Percentiles rank a stretch among this genome's conserved stretches.
Evolutionary conservation across 2,329 filamentous ascomycete genomes (phyloP).

Genomic region (Tolypocladium paradoxum): DNA sequence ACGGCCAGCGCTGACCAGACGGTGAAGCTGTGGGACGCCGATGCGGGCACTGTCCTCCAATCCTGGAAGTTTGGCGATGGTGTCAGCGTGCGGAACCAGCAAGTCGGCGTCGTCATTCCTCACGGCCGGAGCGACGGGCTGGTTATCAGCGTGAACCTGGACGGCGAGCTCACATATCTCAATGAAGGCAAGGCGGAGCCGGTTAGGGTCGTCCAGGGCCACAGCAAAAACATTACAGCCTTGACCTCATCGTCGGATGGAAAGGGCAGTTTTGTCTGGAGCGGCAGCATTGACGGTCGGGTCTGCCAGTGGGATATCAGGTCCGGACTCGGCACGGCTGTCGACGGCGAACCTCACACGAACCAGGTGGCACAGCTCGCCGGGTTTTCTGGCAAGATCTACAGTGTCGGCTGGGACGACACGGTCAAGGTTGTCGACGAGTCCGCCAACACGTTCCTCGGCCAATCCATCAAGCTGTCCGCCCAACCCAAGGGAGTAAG

Average conservation of each 20-base stretch:
- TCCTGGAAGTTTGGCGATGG: conserved; percentile 80
- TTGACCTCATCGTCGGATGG: conserved; percentile 36
- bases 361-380: conserved; percentile 77
- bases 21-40: conserved; percentile 86
- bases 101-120: conserved; percentile 90
- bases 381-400: conserved; percentile 51
- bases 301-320: conserved; percentile 74
- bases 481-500: conserved; percentile 73
- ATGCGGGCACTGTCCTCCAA: conserved; percentile 64
- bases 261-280: conserved; percentile 61
- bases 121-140: conserved; percentile 71
- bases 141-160: conserved; percentile 80
- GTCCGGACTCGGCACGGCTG: conserved; percentile 54
- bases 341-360: conserved; percentile 73
- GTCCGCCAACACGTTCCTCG: conserved; percentile 63
- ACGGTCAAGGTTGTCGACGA: conserved; percentile 71
- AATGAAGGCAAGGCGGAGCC: conserved; percentile 60
- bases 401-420: conserved; percentile 91
- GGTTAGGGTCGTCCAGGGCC: conserved; percentile 65
- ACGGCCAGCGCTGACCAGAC: conserved; percentile 93
- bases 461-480: conserved; percentile 53
- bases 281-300: conserved; percentile 85
- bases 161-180: conserved; percentile 85
- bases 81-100: conserved; percentile 69
- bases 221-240: conserved; percentile 84